Base-by-base conservation (phyloP, 352 stramenopile genomes). In the Globisporangium heterothallicum region DNA sequence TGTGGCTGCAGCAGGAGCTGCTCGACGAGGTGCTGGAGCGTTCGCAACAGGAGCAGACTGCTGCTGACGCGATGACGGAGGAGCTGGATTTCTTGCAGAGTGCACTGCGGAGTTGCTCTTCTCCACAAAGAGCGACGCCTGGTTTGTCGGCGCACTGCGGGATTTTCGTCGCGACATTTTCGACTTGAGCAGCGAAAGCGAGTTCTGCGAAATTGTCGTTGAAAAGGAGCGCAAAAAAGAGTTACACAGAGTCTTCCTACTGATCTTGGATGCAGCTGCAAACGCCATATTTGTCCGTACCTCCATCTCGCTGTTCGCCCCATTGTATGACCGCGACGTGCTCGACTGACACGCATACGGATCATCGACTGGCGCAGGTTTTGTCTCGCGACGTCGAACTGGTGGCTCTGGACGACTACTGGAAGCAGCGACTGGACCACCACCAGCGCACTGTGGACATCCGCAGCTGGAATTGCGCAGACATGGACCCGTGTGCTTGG, bases 111-210 rank as follows among this genome's bases (percentile, higher is more conserved):
- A 51, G 4, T 60, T 63, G 22, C 67, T 74, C 44, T 79, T 70
- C 29, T 88, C 80, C 9, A 84, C 61, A 40, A 88, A 88, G 19
- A 88, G 61, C 3, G 78, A 88, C 12, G 75, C 67, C 16, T 80
- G 68, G 30, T 90, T 86, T 8, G 76, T 89, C 2, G 78, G 81
- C 4, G 81, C 78, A 26, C 70, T 88, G n/a, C 78, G 74, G 0
- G 74, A 67, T 56, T 88, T 89, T 29, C 73, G 66, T 21, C 73
- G 70, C 43, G 76, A 86, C 76, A 92, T 87, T 44, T 90, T 92
- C 6, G 78, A 88, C 48, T 92, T 92, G 35, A 92, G 68, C 4
- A 92, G 64, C 49, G 73, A 72, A 29, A 92, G 54, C 6, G 80
- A 89, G 59, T 70, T 89, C 72, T 92, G 26, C 16, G 7, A 42